Conservation (phyloP, 768 basidiomycete genomes). For the Crepidotus variabilis region DNA sequence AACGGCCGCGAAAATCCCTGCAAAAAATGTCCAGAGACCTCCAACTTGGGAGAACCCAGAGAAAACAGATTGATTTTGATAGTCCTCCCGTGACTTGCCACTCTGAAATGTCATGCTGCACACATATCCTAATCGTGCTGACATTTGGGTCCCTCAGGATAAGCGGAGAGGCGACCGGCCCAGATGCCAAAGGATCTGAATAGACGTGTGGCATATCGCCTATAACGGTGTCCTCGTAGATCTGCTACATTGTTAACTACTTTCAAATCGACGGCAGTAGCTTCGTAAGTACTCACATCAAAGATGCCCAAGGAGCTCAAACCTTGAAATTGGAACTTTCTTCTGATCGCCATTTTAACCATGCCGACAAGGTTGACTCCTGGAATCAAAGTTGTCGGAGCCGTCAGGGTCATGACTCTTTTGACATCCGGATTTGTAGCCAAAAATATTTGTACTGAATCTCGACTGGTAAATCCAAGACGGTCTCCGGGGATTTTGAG, state of each 20-base stretch:
- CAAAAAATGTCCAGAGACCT: constrained; percentile 4
- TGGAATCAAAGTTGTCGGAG: not conserved
- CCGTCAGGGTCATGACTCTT: not conserved
- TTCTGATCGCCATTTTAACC: not conserved
- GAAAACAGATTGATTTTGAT: not conserved
- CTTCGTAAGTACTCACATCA: not conserved
- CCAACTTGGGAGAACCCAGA: not conserved
- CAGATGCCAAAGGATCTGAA: not conserved
- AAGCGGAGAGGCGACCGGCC: not conserved
- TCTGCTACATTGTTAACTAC: not conserved
- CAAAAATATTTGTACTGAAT: not conserved
- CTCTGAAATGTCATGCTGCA: not conserved
- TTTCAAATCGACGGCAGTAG: not conserved
- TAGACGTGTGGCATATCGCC: not conserved
- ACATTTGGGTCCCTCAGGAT: not conserved
- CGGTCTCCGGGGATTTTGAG: not conserved
- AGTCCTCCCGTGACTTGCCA: not conserved
- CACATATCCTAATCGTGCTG: not conserved
- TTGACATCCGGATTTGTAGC: not conserved
- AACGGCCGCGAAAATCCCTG: not conserved
- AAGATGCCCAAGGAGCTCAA: not conserved
- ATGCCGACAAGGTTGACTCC: not conserved
- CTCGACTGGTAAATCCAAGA: not conserved
- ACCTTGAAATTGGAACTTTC: not conserved
- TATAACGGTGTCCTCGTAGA: not conserved